Percentiles rank a stretch among this genome's conserved stretches.
These are phyloP conservation scores for Poronia punctata DNA, from an alignment of 495 filamentous ascomycete genomes.

Conservation along the genomic window DNA sequence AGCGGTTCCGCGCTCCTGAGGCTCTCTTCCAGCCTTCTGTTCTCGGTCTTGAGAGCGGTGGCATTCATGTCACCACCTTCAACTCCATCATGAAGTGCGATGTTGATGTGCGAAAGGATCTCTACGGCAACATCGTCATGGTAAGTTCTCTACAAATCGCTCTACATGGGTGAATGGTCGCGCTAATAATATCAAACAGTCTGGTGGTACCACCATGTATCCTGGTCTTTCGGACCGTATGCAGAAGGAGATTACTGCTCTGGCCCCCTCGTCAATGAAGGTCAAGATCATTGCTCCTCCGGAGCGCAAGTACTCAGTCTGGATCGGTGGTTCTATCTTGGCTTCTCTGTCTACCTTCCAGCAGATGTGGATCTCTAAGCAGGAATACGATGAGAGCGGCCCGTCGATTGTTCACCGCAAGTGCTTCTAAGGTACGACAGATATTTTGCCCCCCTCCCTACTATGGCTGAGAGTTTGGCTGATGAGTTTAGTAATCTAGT, in stretches of 20 bases:
- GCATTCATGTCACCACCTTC: slow-evolving; percentile 99
- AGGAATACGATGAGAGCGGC: slow-evolving; percentile 99
- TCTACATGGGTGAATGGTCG: too few species aligned
- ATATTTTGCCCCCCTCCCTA: not conserved
- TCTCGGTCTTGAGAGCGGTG: slow-evolving; percentile 93
- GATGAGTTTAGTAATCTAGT: too few species aligned
- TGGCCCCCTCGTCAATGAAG: slow-evolving; percentile 98
- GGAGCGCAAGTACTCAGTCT: slow-evolving; percentile 98
- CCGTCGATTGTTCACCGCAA: slow-evolving; percentile 99
- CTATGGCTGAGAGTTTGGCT: too few species aligned
- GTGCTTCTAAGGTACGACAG: slow-evolving; percentile 86
- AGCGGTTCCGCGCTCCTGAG: slow-evolving; percentile 98
- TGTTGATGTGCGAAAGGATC: slow-evolving; percentile 98
- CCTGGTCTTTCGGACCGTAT: slow-evolving; percentile 99
- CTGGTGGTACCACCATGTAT: slow-evolving; percentile 99
- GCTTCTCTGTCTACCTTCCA: slow-evolving; percentile 99
- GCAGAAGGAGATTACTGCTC: slow-evolving; percentile 99
- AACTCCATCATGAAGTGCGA: slow-evolving; percentile 99
- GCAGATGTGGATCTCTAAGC: slow-evolving; percentile 99
- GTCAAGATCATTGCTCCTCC: slow-evolving; percentile 98
- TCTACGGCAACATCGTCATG: slow-evolving; percentile 99
- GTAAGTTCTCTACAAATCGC: slow-evolving; percentile 48
- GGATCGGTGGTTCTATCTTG: slow-evolving; percentile 99
- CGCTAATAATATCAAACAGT: slow-evolving; percentile 47
- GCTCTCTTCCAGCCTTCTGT: slow-evolving; percentile 99